phyloP scores from a whole-genome alignment of 1,284 basidiomycete species.

The Anthracocystis walkeri region DNA sequence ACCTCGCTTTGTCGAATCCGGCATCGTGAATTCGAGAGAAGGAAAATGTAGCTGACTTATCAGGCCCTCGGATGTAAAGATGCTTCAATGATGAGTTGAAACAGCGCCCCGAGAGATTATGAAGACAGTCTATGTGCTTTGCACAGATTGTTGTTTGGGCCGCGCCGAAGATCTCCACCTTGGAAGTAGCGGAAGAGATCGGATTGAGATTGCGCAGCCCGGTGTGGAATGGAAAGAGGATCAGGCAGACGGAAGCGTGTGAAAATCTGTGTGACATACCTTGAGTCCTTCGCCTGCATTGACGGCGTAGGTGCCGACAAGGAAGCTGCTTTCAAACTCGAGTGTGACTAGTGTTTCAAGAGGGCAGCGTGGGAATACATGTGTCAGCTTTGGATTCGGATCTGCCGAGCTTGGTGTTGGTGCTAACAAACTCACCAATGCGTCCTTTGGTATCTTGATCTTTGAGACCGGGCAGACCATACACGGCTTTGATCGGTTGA shows the following conservation, averaged over 20 bases:
- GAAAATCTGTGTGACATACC: slow-evolving; percentile 71
- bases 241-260: too few relatives aligned
- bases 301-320: slow-evolving; percentile 87
- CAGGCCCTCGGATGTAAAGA: slow-evolving; percentile 35
- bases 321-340: slow-evolving; percentile 79
- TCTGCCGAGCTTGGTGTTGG: neutral
- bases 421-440: slow-evolving; percentile 33
- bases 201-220: slow-evolving; percentile 13
- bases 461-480: slow-evolving; percentile 74
- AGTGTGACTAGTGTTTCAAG: slow-evolving; percentile 77
- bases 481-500: slow-evolving; percentile 75
- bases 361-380: neutral
- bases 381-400: neutral
- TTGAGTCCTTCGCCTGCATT: slow-evolving; percentile 85
- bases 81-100: neutral
- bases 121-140: slow-evolving; percentile 21
- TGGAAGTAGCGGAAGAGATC: slow-evolving; percentile 33
- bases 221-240: neutral
- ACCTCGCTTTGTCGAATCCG: neutral
- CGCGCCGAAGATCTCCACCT: slow-evolving; percentile 30
- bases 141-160: slow-evolving; percentile 16
- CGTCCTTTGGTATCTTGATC: slow-evolving; percentile 58
- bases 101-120: slow-evolving; percentile 26
- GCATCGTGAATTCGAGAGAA: neutral
- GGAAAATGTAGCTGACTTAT: slow-evolving; percentile 35